Percentiles rank a stretch among this genome's conserved stretches.
phyloP scores from a whole-genome alignment of 2,329 filamentous ascomycete species.

The Decorospora gaudefroyi region DNA sequence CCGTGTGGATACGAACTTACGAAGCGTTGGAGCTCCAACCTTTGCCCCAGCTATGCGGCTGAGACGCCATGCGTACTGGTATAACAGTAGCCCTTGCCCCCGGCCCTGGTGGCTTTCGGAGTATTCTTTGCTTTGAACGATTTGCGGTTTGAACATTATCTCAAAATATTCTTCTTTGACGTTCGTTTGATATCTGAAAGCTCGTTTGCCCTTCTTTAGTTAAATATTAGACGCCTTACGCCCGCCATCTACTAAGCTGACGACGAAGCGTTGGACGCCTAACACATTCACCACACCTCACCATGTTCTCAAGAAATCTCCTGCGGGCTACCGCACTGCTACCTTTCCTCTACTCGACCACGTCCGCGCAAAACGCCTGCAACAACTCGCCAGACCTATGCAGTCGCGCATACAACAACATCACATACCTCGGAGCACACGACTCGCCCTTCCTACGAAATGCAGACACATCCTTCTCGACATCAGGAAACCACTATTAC shows the following conservation, averaged over 20 bases:
- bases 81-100: slow-evolving; percentile 15
- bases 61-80: slow-evolving; percentile 16
- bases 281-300: slow-evolving; percentile 13
- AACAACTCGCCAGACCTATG: slow-evolving; percentile 82
- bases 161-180: slow-evolving; percentile 1
- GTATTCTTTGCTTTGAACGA: slow-evolving; percentile 12
- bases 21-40: slow-evolving; percentile 9
- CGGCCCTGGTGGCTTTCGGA: slow-evolving; percentile 1
- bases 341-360: slow-evolving; percentile 35
- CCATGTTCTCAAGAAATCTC: slow-evolving; percentile 39
- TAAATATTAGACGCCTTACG: slow-evolving; percentile 10
- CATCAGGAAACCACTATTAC: slow-evolving; percentile 73
- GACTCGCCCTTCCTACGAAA: slow-evolving; percentile 74
- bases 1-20: slow-evolving; percentile 9
- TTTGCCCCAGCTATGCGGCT: slow-evolving; percentile 14
- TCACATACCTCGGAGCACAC: slow-evolving; percentile 79
- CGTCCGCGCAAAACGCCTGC: slow-evolving; percentile 60
- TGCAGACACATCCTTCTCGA: slow-evolving; percentile 62
- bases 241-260: slow-evolving; percentile 3
- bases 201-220: slow-evolving; percentile 5
- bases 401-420: slow-evolving; percentile 69
- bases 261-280: background rate
- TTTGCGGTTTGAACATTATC: slow-evolving; percentile 1
- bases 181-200: slow-evolving; percentile 4
- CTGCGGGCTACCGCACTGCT: slow-evolving; percentile 35